Percentiles rank a stretch among this genome's conserved stretches.
Conservation (phyloP, 352 stramenopile species). For the Phytophthora niederhauseri region DNA sequence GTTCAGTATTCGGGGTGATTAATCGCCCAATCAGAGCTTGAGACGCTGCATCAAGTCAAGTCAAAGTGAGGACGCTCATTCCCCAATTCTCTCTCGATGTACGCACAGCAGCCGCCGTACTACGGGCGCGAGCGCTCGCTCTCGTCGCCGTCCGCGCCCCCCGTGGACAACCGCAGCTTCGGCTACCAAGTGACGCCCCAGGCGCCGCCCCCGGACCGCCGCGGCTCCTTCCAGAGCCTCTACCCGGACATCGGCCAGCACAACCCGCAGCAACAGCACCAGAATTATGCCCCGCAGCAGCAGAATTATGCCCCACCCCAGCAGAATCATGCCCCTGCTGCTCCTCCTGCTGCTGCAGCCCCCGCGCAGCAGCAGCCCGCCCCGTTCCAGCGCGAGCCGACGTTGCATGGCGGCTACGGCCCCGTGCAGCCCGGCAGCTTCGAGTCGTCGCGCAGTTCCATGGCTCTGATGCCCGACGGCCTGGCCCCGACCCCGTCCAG, state of each 20-base stretch:
- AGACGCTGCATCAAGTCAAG: neutral
- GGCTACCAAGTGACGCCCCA: conserved; percentile 34
- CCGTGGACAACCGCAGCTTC: conserved; percentile 24
- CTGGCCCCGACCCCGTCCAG: conserved; percentile 51
- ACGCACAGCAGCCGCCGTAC: conserved; percentile 24
- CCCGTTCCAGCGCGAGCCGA: conserved; percentile 21
- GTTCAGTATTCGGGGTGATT: too few species aligned
- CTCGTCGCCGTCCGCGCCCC: conserved; percentile 48
- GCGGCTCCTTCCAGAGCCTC: conserved; percentile 34
- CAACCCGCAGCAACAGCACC: conserved; percentile 5
- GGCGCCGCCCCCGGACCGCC: conserved; percentile 24
- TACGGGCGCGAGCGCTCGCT: conserved; percentile 29
- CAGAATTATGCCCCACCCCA: conserved; percentile 8
- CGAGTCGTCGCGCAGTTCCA: conserved; percentile 24
- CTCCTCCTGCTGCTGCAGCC: neutral
- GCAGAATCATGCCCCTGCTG: conserved; percentile 4
- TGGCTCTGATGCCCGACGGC: conserved; percentile 29
- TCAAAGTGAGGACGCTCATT: conserved; percentile 9
- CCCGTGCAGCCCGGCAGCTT: conserved; percentile 41
- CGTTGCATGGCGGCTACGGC: conserved; percentile 52
- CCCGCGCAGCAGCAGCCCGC: conserved; percentile 22
- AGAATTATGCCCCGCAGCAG: conserved; percentile 12
- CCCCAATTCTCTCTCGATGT: conserved; percentile 26
- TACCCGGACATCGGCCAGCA: conserved; percentile 34
- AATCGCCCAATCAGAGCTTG: neutral